Evolutionary conservation across 2,329 filamentous ascomycete species (phyloP).

Genomic region (Scedosporium minutisporum): DNA sequence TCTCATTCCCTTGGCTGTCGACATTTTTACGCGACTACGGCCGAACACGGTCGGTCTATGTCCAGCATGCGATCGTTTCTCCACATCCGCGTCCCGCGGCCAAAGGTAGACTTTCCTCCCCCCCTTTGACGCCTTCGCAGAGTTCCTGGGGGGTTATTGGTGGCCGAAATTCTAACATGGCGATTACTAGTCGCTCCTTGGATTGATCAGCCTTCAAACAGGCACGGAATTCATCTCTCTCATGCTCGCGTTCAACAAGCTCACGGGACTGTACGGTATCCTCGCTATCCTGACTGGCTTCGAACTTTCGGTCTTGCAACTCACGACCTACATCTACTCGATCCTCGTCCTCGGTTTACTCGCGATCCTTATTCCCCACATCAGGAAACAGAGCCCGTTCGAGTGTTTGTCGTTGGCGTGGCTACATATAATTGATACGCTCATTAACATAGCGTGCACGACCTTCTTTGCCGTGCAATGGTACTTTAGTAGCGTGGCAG

Average conservation of each 20-base stretch:
- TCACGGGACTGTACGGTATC: constrained; percentile 81
- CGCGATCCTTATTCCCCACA: constrained; percentile 65
- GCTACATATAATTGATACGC: constrained; percentile 73
- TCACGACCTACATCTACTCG: constrained; percentile 88
- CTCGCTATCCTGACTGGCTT: constrained; percentile 84
- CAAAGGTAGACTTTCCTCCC: constrained; percentile 23
- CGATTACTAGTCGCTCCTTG: constrained; percentile 62
- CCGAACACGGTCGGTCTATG: neutral
- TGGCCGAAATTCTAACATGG: neutral
- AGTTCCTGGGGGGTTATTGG: neutral
- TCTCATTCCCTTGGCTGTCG: neutral
- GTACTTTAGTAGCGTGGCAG: constrained; percentile 60
- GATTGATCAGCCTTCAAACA: constrained; percentile 75
- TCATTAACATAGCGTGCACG: constrained; percentile 76
- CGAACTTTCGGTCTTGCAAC: constrained; percentile 69
- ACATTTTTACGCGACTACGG: neutral
- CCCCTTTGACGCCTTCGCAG: neutral
- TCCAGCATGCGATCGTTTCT: constrained; percentile 9
- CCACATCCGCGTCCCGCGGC: constrained; percentile 26
- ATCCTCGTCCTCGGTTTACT: constrained; percentile 59
- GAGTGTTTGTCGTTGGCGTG: constrained; percentile 75
- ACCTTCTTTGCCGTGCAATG: constrained; percentile 72
- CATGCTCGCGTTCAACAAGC: constrained; percentile 81
- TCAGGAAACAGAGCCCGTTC: constrained; percentile 68
- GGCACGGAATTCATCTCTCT: constrained; percentile 78